phyloP scores from a whole-genome alignment of 305 asterid genomes.

The Withania somnifera region DNA sequence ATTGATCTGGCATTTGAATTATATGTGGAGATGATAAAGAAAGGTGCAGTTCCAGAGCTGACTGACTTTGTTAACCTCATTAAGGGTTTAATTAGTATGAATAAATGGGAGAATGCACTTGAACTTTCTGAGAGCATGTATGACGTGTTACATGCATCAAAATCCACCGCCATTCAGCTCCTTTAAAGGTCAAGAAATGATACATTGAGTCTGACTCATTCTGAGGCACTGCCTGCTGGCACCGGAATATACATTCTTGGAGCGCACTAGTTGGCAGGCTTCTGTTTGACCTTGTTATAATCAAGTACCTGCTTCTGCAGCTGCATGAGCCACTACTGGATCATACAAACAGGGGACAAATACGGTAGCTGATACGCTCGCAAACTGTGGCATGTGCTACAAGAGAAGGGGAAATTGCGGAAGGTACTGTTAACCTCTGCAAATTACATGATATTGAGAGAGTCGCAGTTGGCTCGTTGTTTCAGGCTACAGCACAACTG shows the following conservation, averaged over 20 bases:
- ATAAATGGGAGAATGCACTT: conserved; percentile 72
- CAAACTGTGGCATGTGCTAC: neutral
- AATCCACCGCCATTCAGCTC: neutral
- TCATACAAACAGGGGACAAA: neutral
- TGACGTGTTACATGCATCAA: conserved; percentile 34
- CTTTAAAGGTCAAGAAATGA: neutral
- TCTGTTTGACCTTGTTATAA: neutral
- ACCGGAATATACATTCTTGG: neutral
- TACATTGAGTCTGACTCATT: neutral
- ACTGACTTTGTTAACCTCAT: conserved; percentile 42
- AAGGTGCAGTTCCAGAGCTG: conserved; percentile 61
- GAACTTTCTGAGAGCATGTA: conserved; percentile 61
- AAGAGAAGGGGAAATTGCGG: neutral
- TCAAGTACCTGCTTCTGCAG: neutral
- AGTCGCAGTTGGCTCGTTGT: neutral
- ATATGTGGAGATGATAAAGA: conserved; percentile 37
- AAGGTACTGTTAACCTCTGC: neutral
- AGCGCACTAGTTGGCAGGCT: neutral
- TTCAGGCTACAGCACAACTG: neutral
- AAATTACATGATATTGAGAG: neutral
- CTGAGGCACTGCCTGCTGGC: neutral
- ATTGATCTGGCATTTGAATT: conserved; percentile 61
- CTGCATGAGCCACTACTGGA: neutral
- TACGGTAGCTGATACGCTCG: neutral
- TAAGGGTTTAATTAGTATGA: conserved; percentile 49